These are phyloP conservation scores for Jaltomata sinuosa DNA, from an alignment of 257 asterid genomes.

Conservation along the genomic window DNA sequence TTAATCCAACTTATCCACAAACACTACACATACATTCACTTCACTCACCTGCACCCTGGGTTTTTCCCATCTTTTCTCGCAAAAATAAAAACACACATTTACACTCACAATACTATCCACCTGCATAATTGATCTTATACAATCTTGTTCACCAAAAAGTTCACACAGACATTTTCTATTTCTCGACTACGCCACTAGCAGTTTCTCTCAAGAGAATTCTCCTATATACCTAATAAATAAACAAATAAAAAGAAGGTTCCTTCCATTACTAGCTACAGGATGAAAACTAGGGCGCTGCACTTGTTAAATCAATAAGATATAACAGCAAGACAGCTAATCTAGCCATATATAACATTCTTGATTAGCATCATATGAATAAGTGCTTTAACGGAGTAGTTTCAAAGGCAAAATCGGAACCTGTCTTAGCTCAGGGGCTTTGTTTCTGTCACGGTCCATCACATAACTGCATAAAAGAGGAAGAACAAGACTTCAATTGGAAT, in stretches of 20 bases:
- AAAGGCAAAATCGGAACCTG: constrained; percentile 42
- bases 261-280: neutral
- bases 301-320: neutral
- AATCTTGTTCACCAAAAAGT: neutral
- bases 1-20: too few species aligned
- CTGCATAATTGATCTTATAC: neutral
- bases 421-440: constrained; percentile 78
- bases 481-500: neutral
- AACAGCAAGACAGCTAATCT: neutral
- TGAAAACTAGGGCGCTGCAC: neutral
- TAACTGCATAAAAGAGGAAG: constrained; percentile 39
- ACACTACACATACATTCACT: too few species aligned
- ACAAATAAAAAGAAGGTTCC: neutral
- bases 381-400: neutral
- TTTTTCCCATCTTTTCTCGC: too few species aligned
- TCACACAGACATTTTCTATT: neutral
- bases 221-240: neutral
- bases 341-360: neutral
- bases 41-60: too few species aligned
- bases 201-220: neutral
- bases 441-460: constrained; percentile 87
- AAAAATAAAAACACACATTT: too few species aligned
- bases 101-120: too few species aligned
- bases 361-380: neutral
- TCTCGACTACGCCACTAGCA: neutral